phyloP scores from a whole-genome alignment of 2,329 filamentous ascomycete species.

The Cercospora brassicicola region DNA sequence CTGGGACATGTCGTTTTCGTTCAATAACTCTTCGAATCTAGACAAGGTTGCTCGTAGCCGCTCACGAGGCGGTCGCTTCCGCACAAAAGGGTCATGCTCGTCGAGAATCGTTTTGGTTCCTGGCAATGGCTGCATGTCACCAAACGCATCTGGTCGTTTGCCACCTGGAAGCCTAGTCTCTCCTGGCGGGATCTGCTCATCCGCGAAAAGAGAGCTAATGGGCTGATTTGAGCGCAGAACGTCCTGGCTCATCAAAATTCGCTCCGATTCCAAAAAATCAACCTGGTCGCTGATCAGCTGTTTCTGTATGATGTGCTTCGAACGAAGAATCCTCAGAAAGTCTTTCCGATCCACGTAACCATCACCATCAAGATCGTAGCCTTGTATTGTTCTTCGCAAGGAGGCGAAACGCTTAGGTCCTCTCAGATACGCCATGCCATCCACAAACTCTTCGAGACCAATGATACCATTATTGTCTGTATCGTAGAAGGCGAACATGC shows the following conservation, averaged over 20 bases:
- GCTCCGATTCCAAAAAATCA: constrained; percentile 72
- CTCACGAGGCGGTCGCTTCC: constrained; percentile 17
- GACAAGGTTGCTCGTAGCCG: constrained; percentile 25
- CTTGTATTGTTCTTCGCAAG: constrained; percentile 73
- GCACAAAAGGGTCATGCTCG: constrained; percentile 48
- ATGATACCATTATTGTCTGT: constrained; percentile 85
- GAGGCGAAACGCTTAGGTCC: constrained; percentile 63
- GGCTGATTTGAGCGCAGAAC: constrained; percentile 48
- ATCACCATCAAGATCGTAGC: constrained; percentile 87
- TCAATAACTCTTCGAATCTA: constrained; percentile 36
- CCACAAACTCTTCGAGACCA: constrained; percentile 86
- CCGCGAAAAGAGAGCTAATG: constrained; percentile 48
- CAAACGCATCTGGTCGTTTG: constrained; percentile 39
- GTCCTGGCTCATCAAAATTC: constrained; percentile 54
- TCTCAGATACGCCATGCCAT: constrained; percentile 69
- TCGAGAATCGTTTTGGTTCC: constrained; percentile 58
- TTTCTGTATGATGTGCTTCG: constrained; percentile 87
- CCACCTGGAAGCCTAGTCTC: constrained; percentile 29
- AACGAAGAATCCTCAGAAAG: constrained; percentile 86
- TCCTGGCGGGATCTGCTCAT: constrained; percentile 40
- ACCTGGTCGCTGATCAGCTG: constrained; percentile 83
- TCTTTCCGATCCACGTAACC: constrained; percentile 83
- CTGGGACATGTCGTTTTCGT: constrained; percentile 1
- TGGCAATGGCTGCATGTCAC: constrained; percentile 33
- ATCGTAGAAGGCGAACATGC: constrained; percentile 96